phyloP scores from a whole-genome alignment of 495 filamentous ascomycete species.

The Poronia punctata region DNA sequence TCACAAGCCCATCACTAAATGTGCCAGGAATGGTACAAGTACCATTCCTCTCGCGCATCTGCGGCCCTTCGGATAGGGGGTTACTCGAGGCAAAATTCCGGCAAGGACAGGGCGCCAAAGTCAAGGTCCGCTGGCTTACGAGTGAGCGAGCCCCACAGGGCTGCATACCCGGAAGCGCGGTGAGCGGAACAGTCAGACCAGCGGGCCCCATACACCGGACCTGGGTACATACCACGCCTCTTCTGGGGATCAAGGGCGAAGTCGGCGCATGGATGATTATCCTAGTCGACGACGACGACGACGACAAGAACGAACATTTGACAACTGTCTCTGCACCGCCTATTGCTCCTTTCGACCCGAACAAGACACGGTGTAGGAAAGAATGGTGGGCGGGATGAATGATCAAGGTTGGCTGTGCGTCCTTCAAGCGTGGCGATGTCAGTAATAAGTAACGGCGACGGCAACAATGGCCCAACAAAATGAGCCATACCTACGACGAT shows the following conservation, averaged over 20 bases:
- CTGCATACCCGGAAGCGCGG: no score
- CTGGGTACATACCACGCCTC: slow-evolving; percentile 59
- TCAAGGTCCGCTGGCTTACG: slow-evolving; percentile 54
- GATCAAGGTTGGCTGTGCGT: no score
- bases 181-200: slow-evolving; percentile 48
- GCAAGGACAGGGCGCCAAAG: slow-evolving; percentile 53
- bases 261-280: slow-evolving; percentile 63
- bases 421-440: no score
- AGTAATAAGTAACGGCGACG: no score
- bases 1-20: slow-evolving; percentile 57
- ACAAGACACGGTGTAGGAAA: slow-evolving; percentile 1
- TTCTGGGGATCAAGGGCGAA: slow-evolving; percentile 48
- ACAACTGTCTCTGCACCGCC: slow-evolving; percentile 8
- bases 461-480: no score
- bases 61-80: no score
- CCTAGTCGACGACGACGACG: slow-evolving; percentile 46
- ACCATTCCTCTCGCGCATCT: slow-evolving; percentile 53
- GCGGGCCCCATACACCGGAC: slow-evolving; percentile 52
- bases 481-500: no score
- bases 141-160: slow-evolving; percentile 30
- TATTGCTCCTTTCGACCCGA: slow-evolving; percentile 1
- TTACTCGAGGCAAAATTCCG: no score
- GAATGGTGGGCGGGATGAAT: no score
- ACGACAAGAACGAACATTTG: not conserved
- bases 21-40: slow-evolving; percentile 60